Base-by-base conservation (phyloP, 2,329 filamentous ascomycete species). In the Botryotinia convoluta region DNA sequence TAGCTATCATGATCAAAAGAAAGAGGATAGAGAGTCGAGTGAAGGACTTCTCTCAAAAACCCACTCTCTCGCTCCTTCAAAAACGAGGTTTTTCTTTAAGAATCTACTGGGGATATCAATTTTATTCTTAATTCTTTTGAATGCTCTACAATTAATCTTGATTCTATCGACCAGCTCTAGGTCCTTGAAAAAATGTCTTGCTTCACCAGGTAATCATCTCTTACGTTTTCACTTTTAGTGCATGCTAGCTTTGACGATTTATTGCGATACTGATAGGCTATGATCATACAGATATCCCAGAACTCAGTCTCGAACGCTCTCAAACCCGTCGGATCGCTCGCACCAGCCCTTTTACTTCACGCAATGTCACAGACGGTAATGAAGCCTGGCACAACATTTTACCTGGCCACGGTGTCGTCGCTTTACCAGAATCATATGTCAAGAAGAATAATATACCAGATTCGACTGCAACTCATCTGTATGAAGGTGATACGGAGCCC, bases 401-500 rank as follows among this genome's bases (percentile, higher is more conserved):
- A 42, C 29, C 65, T 12, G 65, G 65, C 6, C 65, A 69, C 44
- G 65, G 65, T 22, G 65, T 69, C 6, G 48, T 59, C n/a, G 65
- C 65, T 37, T 39, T 69, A 35, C 32, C 44, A 3, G 26, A 42
- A 42, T 39, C 45, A 22, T 69, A 69, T 59, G 32, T 37, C 7
- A 14, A 54, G 22, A 37, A 57, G 22, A 37, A 69, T 22, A 35
- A 69, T 44, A 12, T 69, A 22, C 37, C 48, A 12, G 29, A 39
- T n/a, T 45, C 64, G 0, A 67, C 29, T n/a, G 32, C 44, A n/a
- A 67, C 42, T 26, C 42, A 67, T 35, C 32, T 42, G 32, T 29
- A 29, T n/a, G 6, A 22, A 59, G 65, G 54, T 45, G 72, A 73
- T 39, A 42, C 39, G 9, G 44, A 69, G 18, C 12, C 35, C 8